These are phyloP conservation scores for Candida krabiensis DNA, from an alignment of 805 yeast species.

Conservation along the genomic window DNA sequence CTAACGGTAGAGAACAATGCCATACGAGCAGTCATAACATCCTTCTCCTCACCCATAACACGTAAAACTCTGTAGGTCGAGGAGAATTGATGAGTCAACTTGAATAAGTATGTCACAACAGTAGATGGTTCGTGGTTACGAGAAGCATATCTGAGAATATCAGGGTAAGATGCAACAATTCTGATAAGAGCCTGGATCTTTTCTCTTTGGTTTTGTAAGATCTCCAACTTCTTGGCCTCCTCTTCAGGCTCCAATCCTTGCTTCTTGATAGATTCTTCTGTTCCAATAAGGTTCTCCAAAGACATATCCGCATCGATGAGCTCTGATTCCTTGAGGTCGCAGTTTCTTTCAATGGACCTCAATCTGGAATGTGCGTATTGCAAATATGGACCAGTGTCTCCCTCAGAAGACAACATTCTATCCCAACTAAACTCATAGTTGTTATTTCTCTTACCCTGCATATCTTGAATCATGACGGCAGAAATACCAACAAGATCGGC, in stretches of 20 bases:
- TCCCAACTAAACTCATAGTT: constrained; percentile 97
- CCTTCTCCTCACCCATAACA: constrained; percentile 94
- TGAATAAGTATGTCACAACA: constrained; percentile 89
- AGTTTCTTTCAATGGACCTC: constrained; percentile 89
- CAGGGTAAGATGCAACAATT: constrained; percentile 87
- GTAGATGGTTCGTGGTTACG: constrained; percentile 92
- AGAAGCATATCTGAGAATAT: constrained; percentile 76
- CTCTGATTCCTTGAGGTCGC: constrained; percentile 44
- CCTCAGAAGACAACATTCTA: constrained; percentile 97
- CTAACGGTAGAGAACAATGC: constrained; percentile 89
- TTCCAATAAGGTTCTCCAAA: constrained; percentile 31
- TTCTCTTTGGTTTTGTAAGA: constrained; percentile 28
- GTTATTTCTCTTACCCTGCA: constrained; percentile 95
- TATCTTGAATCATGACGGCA: constrained; percentile 98
- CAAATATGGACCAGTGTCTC: constrained; percentile 98
- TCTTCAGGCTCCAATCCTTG: constrained; percentile 28
- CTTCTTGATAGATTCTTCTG: constrained; percentile 25
- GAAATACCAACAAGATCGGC: constrained; percentile 96
- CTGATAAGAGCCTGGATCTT: constrained; percentile 61
- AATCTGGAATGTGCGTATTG: constrained; percentile 98
- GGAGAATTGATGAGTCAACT: constrained; percentile 88
- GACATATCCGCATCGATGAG: constrained; percentile 30
- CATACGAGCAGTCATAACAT: constrained; percentile 84
- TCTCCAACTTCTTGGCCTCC: constrained; percentile 31
- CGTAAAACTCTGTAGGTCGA: constrained; percentile 94